These are phyloP conservation scores for Syzygium oleosum DNA, from an alignment of 345 rosid species.

Conservation along the genomic window DNA sequence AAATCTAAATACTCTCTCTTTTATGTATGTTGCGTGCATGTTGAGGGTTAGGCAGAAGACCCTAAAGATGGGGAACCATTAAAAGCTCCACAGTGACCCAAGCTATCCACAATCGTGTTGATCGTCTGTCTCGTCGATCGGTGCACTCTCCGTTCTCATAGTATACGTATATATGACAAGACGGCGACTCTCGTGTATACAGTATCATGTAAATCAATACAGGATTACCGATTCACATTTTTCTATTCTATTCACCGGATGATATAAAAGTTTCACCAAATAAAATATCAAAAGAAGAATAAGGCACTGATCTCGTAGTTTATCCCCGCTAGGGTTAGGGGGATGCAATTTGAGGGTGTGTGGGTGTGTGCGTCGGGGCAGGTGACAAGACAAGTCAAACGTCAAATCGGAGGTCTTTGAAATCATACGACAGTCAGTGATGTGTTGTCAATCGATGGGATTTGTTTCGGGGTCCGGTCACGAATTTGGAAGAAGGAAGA, in stretches of 20 bases:
- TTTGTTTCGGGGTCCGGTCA: constrained; percentile 10
- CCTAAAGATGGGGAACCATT: not conserved
- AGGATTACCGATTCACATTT: not conserved
- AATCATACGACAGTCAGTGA: constrained; percentile 98
- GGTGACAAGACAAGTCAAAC: constrained; percentile 96
- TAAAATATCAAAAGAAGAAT: not conserved
- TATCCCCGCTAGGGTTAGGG: not conserved
- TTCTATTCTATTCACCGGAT: not conserved
- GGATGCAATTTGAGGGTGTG: not conserved
- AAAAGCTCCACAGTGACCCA: not conserved
- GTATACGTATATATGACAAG: accelerated
- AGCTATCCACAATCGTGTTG: not conserved
- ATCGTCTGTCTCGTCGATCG: not conserved
- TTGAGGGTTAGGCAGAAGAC: not conserved
- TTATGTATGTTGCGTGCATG: not conserved
- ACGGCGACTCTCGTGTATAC: not conserved
- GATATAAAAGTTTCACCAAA: not conserved
- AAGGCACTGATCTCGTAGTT: not conserved
- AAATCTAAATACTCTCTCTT: not conserved
- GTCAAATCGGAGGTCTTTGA: constrained; percentile 84
- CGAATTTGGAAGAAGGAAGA: not conserved
- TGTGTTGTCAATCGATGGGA: constrained; percentile 78
- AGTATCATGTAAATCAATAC: not conserved
- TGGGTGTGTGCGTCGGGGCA: not conserved
- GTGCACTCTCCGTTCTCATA: too few species aligned